phyloP scores from a whole-genome alignment of 345 rosid species.

The Bruguiera gymnorhiza region DNA sequence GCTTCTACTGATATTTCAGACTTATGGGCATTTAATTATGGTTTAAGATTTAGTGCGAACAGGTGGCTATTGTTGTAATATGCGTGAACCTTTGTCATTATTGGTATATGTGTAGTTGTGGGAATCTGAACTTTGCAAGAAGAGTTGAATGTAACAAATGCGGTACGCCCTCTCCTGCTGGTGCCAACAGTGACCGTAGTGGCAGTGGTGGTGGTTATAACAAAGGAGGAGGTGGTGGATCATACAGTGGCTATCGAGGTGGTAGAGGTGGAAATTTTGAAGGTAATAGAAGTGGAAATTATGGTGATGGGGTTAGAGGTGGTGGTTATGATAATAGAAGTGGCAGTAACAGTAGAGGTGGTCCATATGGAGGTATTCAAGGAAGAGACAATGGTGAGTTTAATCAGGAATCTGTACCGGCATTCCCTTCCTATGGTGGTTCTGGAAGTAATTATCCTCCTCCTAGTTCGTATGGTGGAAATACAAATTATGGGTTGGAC shows the following conservation, averaged over 20 bases:
- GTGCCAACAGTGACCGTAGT: slow-evolving; percentile 30
- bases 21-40: background rate
- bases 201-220: slow-evolving; percentile 39
- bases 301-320: slow-evolving; percentile 33
- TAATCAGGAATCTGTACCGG: slow-evolving; percentile 63
- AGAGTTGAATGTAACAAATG: slow-evolving; percentile 96
- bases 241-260: slow-evolving; percentile 44
- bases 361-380: slow-evolving; percentile 64
- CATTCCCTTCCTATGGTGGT: slow-evolving; percentile 60
- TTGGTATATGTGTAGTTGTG: slow-evolving; percentile 68
- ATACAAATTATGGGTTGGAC: slow-evolving; percentile 54
- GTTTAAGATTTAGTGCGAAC: background rate
- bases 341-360: slow-evolving; percentile 42
- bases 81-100: slow-evolving; percentile 20
- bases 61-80: background rate
- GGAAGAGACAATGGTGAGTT: slow-evolving; percentile 64
- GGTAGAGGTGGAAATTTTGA: slow-evolving; percentile 36
- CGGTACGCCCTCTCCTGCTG: slow-evolving; percentile 75
- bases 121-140: slow-evolving; percentile 93
- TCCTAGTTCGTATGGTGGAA: slow-evolving; percentile 45
- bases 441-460: slow-evolving; percentile 59
- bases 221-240: slow-evolving; percentile 61
- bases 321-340: slow-evolving; percentile 43
- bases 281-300: slow-evolving; percentile 20
- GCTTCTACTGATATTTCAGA: background rate